A percentile compares a stretch with the other conserved stretches of the same genome.
Conservation (phyloP, 2,329 filamentous ascomycete genomes). For the Elsinoe perseae region DNA sequence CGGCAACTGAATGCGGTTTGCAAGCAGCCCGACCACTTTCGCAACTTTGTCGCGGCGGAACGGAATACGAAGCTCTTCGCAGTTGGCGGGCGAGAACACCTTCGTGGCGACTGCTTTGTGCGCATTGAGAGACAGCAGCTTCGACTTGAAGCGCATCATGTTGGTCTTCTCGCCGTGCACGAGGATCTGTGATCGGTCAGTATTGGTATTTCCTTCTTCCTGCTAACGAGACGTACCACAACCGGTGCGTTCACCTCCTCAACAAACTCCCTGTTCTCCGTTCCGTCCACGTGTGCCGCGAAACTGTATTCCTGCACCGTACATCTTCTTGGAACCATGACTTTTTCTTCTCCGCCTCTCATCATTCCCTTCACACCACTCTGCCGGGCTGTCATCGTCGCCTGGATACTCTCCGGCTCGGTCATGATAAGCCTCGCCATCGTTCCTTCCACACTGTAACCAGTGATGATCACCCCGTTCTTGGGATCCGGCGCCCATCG, state of each 20-base stretch:
- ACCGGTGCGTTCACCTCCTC: constrained; percentile 88
- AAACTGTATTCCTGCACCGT: constrained; percentile 93
- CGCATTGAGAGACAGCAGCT: constrained; percentile 84
- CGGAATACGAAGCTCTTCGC: constrained; percentile 87
- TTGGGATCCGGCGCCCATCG: constrained; percentile 93
- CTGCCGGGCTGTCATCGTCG: constrained; percentile 63
- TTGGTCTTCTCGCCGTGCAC: constrained; percentile 97
- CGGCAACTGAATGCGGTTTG: constrained; percentile 64
- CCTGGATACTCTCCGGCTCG: constrained; percentile 89
- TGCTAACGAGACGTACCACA: constrained; percentile 57
- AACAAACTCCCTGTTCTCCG: constrained; percentile 93
- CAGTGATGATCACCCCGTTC: constrained; percentile 97
- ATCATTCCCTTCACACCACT: constrained; percentile 51
- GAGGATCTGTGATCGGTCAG: constrained; percentile 57
- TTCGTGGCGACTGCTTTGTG: constrained; percentile 75
- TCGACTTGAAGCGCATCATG: constrained; percentile 95
- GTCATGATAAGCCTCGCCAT: constrained; percentile 96
- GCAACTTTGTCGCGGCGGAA: constrained; percentile 94
- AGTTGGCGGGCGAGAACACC: constrained; percentile 88
- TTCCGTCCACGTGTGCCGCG: constrained; percentile 91
- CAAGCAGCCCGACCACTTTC: constrained; percentile 91
- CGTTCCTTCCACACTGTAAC: constrained; percentile 95
- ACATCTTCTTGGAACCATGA: constrained; percentile 86
- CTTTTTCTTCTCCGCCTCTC: constrained; percentile 64
- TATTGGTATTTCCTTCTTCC: constrained; percentile 5